These are phyloP conservation scores for Diaporthe vaccinii DNA, from an alignment of 2,329 filamentous ascomycete genomes.

Conservation along the genomic window DNA sequence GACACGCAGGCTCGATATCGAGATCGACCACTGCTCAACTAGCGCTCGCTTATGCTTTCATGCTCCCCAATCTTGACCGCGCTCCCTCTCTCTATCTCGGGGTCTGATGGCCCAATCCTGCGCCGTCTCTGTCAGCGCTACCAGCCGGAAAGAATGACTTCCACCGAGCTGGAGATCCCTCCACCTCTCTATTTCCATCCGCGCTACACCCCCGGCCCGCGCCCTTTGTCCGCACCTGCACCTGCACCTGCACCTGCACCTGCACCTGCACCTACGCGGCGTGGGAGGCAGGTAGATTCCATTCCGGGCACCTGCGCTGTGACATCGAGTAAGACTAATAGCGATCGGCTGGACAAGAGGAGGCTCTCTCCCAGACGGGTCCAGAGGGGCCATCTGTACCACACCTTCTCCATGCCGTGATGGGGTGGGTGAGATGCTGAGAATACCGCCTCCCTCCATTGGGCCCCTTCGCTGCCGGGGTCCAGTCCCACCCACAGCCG, in stretches of 20 bases:
- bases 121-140: conserved; percentile 12
- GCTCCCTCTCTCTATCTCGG: neutral
- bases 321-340: conserved; percentile 6
- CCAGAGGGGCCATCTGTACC: neutral
- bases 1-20: conserved; percentile 17
- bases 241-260: too few relatives aligned
- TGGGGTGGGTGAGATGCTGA: conserved; percentile 18
- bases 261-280: neutral
- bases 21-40: neutral
- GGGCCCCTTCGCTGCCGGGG: neutral
- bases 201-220: neutral
- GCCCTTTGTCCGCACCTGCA: conserved; percentile 8
- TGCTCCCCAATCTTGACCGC: neutral
- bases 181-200: conserved; percentile 16
- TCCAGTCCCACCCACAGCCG: conserved; percentile 18
- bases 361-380: neutral
- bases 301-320: conserved; percentile 26
- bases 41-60: neutral
- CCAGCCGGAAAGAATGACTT: neutral
- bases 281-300: conserved; percentile 2
- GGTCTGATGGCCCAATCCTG: neutral
- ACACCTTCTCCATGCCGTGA: neutral
- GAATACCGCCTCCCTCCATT: conserved; percentile 18
- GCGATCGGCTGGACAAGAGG: neutral
- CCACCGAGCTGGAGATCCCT: neutral